These are phyloP conservation scores for Murraya paniculata DNA, from an alignment of 345 rosid genomes.

Conservation along the genomic window DNA sequence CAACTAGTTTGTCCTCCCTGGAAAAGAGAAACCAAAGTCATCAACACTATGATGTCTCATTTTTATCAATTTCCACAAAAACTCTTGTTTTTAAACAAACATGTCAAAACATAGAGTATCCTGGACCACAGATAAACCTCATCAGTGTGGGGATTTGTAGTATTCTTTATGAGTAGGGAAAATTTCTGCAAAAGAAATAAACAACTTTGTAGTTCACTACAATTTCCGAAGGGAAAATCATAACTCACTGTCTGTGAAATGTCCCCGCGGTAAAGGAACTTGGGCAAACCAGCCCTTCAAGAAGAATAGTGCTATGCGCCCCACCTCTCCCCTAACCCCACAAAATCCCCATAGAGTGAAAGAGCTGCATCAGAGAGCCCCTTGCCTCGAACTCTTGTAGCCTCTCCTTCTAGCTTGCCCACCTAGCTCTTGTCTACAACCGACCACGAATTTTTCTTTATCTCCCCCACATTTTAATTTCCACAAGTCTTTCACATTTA, in stretches of 20 bases:
- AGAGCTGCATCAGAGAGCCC: too few relatives aligned
- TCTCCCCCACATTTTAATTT: not conserved
- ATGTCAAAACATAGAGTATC: not conserved
- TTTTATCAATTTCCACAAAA: not conserved
- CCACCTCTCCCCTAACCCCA: too few relatives aligned
- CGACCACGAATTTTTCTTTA: not conserved
- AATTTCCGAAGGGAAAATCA: not conserved
- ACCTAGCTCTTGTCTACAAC: too few relatives aligned
- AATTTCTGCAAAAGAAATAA: not conserved
- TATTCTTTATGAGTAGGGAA: not conserved
- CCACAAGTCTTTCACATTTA: not conserved
- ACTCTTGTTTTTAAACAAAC: not conserved
- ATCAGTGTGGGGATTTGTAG: not conserved
- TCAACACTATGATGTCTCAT: not conserved
- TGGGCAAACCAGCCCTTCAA: not conserved
- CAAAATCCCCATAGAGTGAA: too few relatives aligned
- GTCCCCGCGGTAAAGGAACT: not conserved
- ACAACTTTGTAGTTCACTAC: not conserved
- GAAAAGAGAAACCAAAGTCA: not conserved
- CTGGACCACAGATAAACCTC: not conserved
- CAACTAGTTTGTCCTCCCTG: conserved; percentile 78
- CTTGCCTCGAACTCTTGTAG: too few relatives aligned
- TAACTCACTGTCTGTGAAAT: not conserved
- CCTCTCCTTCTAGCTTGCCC: too few relatives aligned
- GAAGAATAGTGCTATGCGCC: too few relatives aligned